phyloP scores from a whole-genome alignment of 306 rosid genomes.

The Ziziphus jujuba region DNA sequence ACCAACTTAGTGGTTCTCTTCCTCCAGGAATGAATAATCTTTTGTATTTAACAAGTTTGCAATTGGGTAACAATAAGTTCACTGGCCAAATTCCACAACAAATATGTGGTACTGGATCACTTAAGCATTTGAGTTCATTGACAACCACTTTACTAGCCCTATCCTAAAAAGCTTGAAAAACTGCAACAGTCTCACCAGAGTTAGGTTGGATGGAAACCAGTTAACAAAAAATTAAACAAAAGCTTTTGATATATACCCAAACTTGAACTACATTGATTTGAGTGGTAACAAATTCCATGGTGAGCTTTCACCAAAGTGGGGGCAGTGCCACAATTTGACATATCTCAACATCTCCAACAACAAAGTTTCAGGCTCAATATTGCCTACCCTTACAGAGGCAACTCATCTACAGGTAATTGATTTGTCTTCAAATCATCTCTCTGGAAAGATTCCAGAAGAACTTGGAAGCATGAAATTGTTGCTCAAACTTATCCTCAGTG shows the following conservation, averaged over 20 bases:
- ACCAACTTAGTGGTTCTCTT: neutral
- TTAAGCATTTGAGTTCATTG: no score
- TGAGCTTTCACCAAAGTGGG: conserved; percentile 17
- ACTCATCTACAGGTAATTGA: neutral
- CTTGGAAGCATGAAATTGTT: neutral
- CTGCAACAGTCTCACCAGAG: conserved; percentile 19
- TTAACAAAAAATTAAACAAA: conserved; percentile 24
- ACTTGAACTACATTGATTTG: conserved; percentile 25
- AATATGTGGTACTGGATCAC: neutral
- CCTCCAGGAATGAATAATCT: neutral
- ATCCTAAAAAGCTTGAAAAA: conserved; percentile 33
- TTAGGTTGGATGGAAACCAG: conserved; percentile 27
- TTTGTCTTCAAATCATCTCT: conserved; percentile 2
- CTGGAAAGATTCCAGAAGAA: neutral
- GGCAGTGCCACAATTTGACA: neutral
- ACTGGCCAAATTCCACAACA: neutral
- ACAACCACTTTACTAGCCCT: conserved; percentile 24
- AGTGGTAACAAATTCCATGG: conserved; percentile 25
- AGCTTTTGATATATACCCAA: conserved; percentile 39
- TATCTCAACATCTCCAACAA: neutral
- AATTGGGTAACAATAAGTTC: rapidly evolving
- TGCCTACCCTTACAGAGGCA: neutral
- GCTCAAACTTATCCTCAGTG: neutral
- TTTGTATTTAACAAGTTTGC: rapidly evolving
- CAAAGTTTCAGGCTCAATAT: conserved; percentile 8